Evolutionary conservation across 208 protist genomes (phyloP).

Genomic region (Crithidia brevicula): DNA sequence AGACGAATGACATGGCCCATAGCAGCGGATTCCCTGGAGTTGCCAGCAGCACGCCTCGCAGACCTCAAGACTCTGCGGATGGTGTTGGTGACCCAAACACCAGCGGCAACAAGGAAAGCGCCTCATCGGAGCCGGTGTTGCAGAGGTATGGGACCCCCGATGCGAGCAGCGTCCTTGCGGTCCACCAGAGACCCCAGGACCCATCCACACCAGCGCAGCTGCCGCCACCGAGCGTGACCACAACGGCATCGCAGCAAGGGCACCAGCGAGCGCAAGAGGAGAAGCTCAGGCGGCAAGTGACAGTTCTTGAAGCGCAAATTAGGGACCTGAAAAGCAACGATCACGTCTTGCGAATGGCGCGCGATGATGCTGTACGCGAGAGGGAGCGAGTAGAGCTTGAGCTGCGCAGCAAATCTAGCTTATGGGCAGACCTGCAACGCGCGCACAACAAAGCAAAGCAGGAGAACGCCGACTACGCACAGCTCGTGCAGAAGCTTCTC

Average conservation of each 20-base stretch:
- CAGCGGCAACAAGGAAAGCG: neutral
- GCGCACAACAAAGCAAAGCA: conserved; percentile 26
- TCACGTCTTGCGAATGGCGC: neutral
- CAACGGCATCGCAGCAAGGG: neutral
- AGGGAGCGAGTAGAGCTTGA: conserved; percentile 17
- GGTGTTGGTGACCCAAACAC: too few species aligned
- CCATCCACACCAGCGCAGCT: conserved; percentile 22
- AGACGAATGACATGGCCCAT: too few species aligned
- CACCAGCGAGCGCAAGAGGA: conserved; percentile 29
- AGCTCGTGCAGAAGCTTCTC: conserved; percentile 48
- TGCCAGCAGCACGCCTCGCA: too few species aligned
- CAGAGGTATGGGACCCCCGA: too few species aligned
- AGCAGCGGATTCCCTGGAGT: too few species aligned
- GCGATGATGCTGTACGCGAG: conserved; percentile 23
- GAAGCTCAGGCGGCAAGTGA: conserved; percentile 26
- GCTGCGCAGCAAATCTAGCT: conserved; percentile 36
- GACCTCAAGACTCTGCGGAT: too few species aligned
- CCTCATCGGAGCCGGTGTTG: too few species aligned
- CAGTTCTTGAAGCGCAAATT: conserved; percentile 31
- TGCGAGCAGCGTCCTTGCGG: too few species aligned
- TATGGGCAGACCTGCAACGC: conserved; percentile 26
- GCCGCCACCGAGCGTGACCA: neutral
- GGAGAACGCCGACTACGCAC: conserved; percentile 51
- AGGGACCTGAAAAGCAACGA: conserved; percentile 6
- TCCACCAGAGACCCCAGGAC: too few species aligned